Percentiles rank a stretch among this genome's conserved stretches.
phyloP scores from a whole-genome alignment of 768 basidiomycete species.

The Brasilioporus rufonigricans region DNA sequence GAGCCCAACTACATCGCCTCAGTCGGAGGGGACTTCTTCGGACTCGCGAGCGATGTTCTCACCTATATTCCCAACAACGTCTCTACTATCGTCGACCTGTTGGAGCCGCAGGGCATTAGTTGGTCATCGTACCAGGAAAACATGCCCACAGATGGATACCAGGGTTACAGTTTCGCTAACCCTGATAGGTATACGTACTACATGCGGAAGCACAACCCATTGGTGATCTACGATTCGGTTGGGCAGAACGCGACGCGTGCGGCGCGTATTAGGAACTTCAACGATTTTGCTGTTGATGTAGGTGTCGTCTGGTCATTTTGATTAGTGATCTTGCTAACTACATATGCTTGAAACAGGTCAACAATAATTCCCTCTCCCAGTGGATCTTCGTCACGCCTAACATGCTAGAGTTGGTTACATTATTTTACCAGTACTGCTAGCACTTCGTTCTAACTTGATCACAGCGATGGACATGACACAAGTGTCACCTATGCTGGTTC shows the following conservation, averaged over 20 bases:
- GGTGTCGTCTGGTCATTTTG: background rate
- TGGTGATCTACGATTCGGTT: slow-evolving; percentile 51
- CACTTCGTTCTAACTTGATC: background rate
- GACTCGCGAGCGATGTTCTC: background rate
- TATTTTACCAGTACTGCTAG: background rate
- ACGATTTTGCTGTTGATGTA: slow-evolving; percentile 57
- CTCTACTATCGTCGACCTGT: slow-evolving; percentile 57
- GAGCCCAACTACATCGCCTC: slow-evolving; percentile 50
- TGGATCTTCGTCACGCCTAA: slow-evolving; percentile 67
- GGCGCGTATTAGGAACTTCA: slow-evolving; percentile 53
- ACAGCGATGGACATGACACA: slow-evolving; percentile 63
- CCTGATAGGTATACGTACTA: slow-evolving; percentile 24
- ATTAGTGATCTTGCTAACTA: background rate
- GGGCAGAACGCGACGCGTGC: slow-evolving; percentile 40
- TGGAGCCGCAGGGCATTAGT: slow-evolving; percentile 54
- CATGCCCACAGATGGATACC: slow-evolving; percentile 49
- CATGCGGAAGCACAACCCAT: slow-evolving; percentile 53
- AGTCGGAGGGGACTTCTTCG: background rate
- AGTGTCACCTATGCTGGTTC: slow-evolving; percentile 42
- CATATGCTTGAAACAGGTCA: slow-evolving; percentile 7
- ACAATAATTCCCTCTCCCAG: slow-evolving; percentile 48
- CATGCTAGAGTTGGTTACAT: slow-evolving; percentile 29
- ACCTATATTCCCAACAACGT: slow-evolving; percentile 40
- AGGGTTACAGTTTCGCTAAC: slow-evolving; percentile 36
- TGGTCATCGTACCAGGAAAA: slow-evolving; percentile 64